phyloP scores from a whole-genome alignment of 2,329 filamentous ascomycete genomes.

The Penicillium sclerotiorum region DNA sequence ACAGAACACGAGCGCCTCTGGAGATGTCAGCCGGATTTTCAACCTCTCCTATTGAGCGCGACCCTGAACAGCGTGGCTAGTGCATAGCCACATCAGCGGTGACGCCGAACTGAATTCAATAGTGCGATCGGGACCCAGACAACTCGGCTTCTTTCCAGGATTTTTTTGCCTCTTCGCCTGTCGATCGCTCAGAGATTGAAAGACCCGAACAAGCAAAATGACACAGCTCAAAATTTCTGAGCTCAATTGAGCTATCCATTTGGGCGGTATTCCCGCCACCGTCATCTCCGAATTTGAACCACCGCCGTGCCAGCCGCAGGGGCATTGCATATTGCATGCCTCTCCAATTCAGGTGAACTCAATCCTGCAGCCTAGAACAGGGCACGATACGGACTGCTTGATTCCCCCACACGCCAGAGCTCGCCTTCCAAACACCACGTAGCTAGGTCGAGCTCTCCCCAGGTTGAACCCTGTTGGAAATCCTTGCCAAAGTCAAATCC shows the following conservation, averaged over 20 bases:
- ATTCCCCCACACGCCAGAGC: neutral
- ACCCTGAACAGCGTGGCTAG: neutral
- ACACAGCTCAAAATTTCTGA: no score
- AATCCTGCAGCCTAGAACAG: constrained; percentile 4
- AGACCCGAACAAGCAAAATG: no score
- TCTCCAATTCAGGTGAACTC: no score
- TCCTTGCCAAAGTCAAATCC: neutral
- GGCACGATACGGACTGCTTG: neutral
- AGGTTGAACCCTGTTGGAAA: neutral
- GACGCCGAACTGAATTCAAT: constrained; percentile 4
- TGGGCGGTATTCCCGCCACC: no score
- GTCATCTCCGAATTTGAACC: no score
- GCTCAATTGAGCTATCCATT: no score
- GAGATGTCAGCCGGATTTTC: no score
- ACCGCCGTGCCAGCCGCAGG: no score
- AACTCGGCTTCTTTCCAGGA: neutral
- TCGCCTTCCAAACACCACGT: no score
- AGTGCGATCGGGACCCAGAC: constrained; percentile 1
- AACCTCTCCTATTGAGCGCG: no score
- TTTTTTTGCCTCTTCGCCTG: neutral
- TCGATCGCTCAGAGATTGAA: neutral
- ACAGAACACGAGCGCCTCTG: no score
- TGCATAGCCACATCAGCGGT: neutral
- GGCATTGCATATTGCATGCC: no score
- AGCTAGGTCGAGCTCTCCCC: neutral